Evolutionary conservation across 495 filamentous ascomycete genomes (phyloP), one percentile per base, ranked within the genome.

Genomic region (Penicillium manginii): DNA sequence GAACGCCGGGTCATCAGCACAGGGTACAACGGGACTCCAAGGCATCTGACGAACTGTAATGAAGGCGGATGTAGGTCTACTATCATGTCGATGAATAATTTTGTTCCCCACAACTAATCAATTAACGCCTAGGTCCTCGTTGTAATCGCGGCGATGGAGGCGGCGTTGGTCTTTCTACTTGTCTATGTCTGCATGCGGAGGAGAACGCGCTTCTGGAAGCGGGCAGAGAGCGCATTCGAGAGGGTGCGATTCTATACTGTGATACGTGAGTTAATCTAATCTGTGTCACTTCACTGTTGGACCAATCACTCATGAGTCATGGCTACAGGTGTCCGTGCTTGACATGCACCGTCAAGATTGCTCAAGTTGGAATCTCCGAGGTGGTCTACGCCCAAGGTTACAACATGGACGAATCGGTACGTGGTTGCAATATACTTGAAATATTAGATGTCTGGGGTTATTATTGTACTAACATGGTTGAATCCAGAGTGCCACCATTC

Each of bases 311-410:
- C 1, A 23, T n/a, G 23, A 54, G 46, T 3, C 23, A 29, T 29
- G 26, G 3, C 9, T 1, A 29, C 57, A 87, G 84, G 17, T 98
- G 94, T 65, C 94, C 94, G 12, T 98, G 94, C 64, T 80, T 98
- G 78, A 98, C 94, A n/a, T 98, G 94, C 71, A 93, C 90, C 61
- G 93, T 98, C 75, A 98, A 98, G 72, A 97, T 98, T 66, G 86
- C 89, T 8, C 94, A 98, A 74, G 91, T 97, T 22, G 94, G 94
- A 0, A 96, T 98, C 31, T 85, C 81, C 21, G 94, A 98, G 78
- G 94, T 98, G 23, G 94, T 98, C 26, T 98, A 96, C 69, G 90
- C 84, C 48, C 88, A 94, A 66, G 85, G 91, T 7, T 98, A 98
- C 66, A 91, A 90, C 58, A 96, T 98, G 90, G 94, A 98, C 71